Conservation (phyloP, 352 stramenopile species). For the Aphanomyces euteiches region DNA sequence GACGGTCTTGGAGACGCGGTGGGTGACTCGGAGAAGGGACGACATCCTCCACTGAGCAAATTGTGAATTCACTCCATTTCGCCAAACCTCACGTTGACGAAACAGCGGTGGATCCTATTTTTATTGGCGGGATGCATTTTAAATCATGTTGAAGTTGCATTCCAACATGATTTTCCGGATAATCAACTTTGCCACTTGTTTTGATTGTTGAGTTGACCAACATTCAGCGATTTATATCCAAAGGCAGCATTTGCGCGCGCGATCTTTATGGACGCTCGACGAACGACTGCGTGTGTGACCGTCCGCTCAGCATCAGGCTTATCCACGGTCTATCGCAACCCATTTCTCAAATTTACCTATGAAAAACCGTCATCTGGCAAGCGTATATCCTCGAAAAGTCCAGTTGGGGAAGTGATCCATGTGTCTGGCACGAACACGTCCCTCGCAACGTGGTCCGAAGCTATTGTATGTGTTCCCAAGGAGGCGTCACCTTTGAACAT, state of each 20-base stretch:
- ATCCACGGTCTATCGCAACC: neutral
- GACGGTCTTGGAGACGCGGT: neutral
- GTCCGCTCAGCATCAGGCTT: constrained; percentile 16
- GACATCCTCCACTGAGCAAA: constrained; percentile 1
- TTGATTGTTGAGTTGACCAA: too few relatives aligned
- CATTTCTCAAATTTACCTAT: constrained; percentile 24
- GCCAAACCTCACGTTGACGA: constrained; percentile 21
- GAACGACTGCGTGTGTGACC: constrained; percentile 8
- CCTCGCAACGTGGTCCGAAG: constrained; percentile 16
- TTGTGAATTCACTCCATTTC: constrained; percentile 8
- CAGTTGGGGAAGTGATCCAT: neutral
- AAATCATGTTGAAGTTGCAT: constrained; percentile 8
- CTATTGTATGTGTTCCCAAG: constrained; percentile 9
- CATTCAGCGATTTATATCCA: too few relatives aligned
- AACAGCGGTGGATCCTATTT: constrained; percentile 10
- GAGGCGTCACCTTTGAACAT: neutral
- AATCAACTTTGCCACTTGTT: too few relatives aligned
- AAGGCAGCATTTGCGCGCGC: neutral
- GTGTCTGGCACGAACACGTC: neutral
- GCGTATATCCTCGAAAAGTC: constrained; percentile 9
- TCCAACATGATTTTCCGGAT: too few relatives aligned
- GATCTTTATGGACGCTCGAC: constrained; percentile 2
- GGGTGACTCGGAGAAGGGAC: constrained; percentile 6
- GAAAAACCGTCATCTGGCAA: constrained; percentile 13
- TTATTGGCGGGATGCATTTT: neutral